phyloP scores from a whole-genome alignment of 2,329 filamentous ascomycete genomes.

The Pestalotiopsis sp. region DNA sequence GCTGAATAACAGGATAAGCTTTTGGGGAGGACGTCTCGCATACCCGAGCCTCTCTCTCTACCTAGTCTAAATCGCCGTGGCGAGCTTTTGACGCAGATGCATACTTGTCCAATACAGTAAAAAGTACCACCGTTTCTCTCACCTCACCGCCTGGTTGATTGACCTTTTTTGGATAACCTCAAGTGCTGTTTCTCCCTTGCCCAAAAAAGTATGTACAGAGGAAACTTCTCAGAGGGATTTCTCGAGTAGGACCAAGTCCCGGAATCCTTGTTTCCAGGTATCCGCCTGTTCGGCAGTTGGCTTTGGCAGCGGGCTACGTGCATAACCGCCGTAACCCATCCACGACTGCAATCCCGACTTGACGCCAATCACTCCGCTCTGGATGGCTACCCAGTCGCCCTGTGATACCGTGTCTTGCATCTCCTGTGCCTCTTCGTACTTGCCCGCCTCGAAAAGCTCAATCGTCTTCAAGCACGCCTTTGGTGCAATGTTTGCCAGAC shows the following conservation, averaged over 20 bases:
- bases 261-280: constrained; percentile 58
- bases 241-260: constrained; percentile 53
- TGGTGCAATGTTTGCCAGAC: constrained; percentile 72
- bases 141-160: not conserved
- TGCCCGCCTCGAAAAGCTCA: constrained; percentile 60
- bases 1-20: not conserved
- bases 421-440: constrained; percentile 59
- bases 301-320: constrained; percentile 50
- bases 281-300: constrained; percentile 50
- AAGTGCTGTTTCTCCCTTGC: not conserved
- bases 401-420: constrained; percentile 67
- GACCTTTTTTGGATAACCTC: not conserved
- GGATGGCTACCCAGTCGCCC: constrained; percentile 74
- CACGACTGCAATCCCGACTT: constrained; percentile 69
- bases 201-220: not conserved
- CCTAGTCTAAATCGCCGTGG: not conserved
- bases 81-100: not conserved
- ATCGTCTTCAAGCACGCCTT: constrained; percentile 64
- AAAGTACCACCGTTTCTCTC: not conserved
- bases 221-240: constrained; percentile 41
- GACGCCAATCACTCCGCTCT: constrained; percentile 71
- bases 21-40: not conserved
- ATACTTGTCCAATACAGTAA: not conserved
- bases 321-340: constrained; percentile 66
- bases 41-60: not conserved